Evolutionary conservation across 345 rosid genomes (phyloP), one percentile per base, ranked within the genome.

Genomic region (Citrus trifoliata): DNA sequence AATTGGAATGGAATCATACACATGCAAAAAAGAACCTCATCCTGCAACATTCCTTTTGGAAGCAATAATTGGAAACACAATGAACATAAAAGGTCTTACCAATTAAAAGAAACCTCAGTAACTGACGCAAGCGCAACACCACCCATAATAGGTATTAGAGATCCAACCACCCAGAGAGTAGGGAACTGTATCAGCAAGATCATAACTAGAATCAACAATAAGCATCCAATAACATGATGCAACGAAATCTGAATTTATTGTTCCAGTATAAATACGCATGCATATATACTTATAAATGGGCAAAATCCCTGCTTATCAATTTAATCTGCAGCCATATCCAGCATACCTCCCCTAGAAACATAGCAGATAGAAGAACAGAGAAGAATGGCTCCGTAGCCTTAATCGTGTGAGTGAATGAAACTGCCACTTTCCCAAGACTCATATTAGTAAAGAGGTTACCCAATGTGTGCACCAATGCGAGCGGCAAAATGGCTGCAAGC

Each of bases 371-470:
- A 53, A 92, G 37, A 81, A 96, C 99, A 2, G 99, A 93, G 91
- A 96, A 96, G 86, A 96, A 93, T n/a, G 99, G 99, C 85, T 96
- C 99, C 93, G 86, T 90, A 56, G 99, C 99, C 87, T 96, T 96
- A 84, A 97, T 92, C 4, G 99, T 97, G 87, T 97, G 98, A 80
- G 99, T 97, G 82, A 97, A 97, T 8, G 99, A 97, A 87, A 97
- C 98, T 46, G 98, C 93, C 77, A 97, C 99, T 89, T 94, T 96
- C 55, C 99, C 99, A 0, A 96, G 97, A 78, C 99, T 94, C 98
- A 94, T 93, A 80, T 96, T 97, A 48, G 98, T 92, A 85, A 97
- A 97, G 28, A 97, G 92, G 81, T 93, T 97, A 46, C 99, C 98
- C 78, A 94, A 88, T 0, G 89, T 86, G 82, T 97, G 99, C 71